Conservation (phyloP, 2,329 filamentous ascomycete genomes). For the Arthroderma sp. region DNA sequence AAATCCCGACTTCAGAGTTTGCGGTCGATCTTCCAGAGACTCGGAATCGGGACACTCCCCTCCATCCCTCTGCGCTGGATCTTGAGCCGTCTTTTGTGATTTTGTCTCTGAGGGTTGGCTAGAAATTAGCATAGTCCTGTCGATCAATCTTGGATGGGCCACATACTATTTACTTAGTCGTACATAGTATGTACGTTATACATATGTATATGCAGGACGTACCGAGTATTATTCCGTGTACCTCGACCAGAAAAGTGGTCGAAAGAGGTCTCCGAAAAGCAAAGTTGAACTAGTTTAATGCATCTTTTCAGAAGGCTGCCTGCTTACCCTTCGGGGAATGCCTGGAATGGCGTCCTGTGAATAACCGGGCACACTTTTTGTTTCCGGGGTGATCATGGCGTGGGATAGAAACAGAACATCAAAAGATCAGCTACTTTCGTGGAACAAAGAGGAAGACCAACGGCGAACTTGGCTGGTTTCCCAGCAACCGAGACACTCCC, state of each 20-base stretch:
- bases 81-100: neutral
- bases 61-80: neutral
- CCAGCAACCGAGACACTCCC: neutral
- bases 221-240: no score
- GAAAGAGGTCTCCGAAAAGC: neutral
- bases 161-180: constrained; percentile 3
- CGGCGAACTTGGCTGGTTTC: neutral
- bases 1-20: neutral
- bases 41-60: neutral
- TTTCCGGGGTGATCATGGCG: neutral
- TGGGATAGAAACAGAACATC: neutral
- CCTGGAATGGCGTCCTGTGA: neutral
- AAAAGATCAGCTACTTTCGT: neutral
- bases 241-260: neutral
- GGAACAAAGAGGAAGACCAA: neutral
- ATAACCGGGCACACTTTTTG: neutral
- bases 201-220: neutral
- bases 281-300: neutral
- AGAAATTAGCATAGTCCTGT: neutral
- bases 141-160: neutral
- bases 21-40: constrained; percentile 4
- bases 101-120: neutral
- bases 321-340: neutral
- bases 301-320: neutral
- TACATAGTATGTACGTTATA: neutral